Percentiles rank a stretch among this genome's conserved stretches.
Conservation (phyloP, 164 flowering plant species). For the Tetrastigma voinierianum region DNA sequence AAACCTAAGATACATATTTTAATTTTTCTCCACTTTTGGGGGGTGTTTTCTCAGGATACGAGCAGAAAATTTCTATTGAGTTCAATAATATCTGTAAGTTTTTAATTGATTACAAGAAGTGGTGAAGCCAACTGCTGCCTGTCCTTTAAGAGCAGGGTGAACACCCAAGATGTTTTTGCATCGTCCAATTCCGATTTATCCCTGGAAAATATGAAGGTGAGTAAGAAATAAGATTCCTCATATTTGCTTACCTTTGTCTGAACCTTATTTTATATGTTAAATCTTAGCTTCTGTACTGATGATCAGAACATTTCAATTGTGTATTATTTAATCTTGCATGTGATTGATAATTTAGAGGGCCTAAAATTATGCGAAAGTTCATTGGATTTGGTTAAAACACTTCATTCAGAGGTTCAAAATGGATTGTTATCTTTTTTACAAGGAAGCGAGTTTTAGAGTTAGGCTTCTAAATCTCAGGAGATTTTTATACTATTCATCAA, state of each 20-base stretch:
- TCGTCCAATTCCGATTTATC: conserved; percentile 82
- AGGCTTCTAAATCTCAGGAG: conserved; percentile 45
- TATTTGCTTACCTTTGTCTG: background rate
- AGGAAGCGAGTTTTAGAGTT: conserved; percentile 94
- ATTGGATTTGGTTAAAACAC: conserved; percentile 73
- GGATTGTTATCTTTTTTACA: conserved; percentile 43
- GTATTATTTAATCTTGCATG: background rate
- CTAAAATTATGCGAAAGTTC: conserved; percentile 97
- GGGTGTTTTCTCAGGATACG: too few species aligned
- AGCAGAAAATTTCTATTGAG: too few species aligned
- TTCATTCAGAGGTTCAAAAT: conserved; percentile 49
- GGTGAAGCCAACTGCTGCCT: background rate
- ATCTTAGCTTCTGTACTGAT: background rate
- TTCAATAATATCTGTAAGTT: background rate
- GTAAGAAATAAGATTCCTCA: background rate
- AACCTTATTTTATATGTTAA: background rate
- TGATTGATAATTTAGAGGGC: conserved; percentile 54
- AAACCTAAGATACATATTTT: background rate
- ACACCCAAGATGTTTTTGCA: conserved; percentile 73
- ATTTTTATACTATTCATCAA: conserved; percentile 11
- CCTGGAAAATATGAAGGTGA: conserved; percentile 97
- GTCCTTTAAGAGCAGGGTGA: conserved; percentile 73
- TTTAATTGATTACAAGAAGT: background rate
- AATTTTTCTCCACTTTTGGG: background rate
- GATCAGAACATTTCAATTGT: background rate